These are phyloP conservation scores for Fusarium keratoplasticum DNA, from an alignment of 2,329 filamentous ascomycete species.

Conservation along the genomic window DNA sequence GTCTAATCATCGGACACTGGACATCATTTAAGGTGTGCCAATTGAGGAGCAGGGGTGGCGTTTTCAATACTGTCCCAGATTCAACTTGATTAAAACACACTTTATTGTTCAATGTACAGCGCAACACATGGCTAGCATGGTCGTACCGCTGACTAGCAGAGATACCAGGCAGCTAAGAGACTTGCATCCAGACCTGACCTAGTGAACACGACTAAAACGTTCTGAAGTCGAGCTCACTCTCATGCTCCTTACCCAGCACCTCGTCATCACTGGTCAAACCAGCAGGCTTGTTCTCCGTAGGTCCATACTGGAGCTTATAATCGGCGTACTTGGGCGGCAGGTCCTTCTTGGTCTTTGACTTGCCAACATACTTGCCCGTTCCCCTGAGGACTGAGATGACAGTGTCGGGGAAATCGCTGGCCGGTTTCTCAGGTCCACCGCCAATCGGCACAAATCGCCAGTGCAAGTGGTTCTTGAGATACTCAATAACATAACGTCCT, in stretches of 20 bases:
- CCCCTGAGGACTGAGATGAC: conserved; percentile 9
- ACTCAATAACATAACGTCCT: not conserved
- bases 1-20: not conserved
- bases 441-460: conserved; percentile 9
- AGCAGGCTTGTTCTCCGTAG: not conserved
- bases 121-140: not conserved
- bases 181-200: not conserved
- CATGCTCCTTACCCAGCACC: not conserved
- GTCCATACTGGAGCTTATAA: not conserved
- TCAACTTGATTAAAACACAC: not conserved
- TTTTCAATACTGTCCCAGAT: no score
- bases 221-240: not conserved
- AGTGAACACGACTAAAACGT: conserved; percentile 29
- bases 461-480: conserved; percentile 2
- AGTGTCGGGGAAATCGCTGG: conserved; percentile 8
- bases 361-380: not conserved
- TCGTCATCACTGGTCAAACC: not conserved
- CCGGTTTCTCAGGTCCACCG: not conserved
- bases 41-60: no score
- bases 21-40: not conserved
- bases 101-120: not conserved
- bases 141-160: not conserved
- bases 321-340: not conserved
- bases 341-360: not conserved
- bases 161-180: not conserved